These are phyloP conservation scores for Cerioporus squamosus DNA, from an alignment of 1,284 basidiomycete species.

Conservation along the genomic window DNA sequence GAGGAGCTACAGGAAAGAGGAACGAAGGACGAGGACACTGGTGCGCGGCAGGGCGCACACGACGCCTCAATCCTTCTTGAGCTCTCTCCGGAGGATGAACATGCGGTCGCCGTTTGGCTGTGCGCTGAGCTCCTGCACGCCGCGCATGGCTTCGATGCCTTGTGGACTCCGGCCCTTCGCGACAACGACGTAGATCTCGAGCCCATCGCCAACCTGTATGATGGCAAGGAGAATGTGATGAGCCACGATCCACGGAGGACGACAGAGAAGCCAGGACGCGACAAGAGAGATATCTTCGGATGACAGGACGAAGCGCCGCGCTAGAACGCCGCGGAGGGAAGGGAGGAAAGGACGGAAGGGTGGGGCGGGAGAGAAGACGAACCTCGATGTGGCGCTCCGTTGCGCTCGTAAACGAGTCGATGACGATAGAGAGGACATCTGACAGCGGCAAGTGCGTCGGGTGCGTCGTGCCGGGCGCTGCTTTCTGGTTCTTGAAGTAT, in stretches of 20 bases:
- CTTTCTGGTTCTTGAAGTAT: constrained; percentile 93
- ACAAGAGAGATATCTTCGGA: constrained; percentile 4
- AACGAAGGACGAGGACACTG: constrained; percentile 3
- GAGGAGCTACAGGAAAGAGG: neutral
- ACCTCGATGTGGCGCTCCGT: constrained; percentile 97
- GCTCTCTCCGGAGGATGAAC: constrained; percentile 71
- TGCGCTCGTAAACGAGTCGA: constrained; percentile 92
- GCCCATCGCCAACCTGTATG: constrained; percentile 84
- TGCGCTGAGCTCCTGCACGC: constrained; percentile 64
- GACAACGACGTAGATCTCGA: constrained; percentile 89
- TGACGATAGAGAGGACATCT: constrained; percentile 84
- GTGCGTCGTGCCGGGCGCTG: constrained; percentile 68
- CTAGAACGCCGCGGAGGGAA: constrained; percentile 15
- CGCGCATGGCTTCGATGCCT: constrained; percentile 61
- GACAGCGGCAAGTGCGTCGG: constrained; percentile 82
- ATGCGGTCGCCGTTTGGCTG: constrained; percentile 69
- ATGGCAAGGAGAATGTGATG: neutral
- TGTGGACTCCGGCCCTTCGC: constrained; percentile 68
- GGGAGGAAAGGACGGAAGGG: constrained; percentile 5
- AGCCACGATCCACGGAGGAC: neutral
- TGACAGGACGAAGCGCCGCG: constrained; percentile 14
- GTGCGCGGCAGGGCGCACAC: no score
- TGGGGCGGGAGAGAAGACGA: constrained; percentile 21
- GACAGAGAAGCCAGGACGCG: neutral
- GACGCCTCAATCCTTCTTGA: constrained; percentile 65